Evolutionary conservation across 225 moss, liverwort and hornwort species (phyloP).

Genomic region (Straminergon stramineum): DNA sequence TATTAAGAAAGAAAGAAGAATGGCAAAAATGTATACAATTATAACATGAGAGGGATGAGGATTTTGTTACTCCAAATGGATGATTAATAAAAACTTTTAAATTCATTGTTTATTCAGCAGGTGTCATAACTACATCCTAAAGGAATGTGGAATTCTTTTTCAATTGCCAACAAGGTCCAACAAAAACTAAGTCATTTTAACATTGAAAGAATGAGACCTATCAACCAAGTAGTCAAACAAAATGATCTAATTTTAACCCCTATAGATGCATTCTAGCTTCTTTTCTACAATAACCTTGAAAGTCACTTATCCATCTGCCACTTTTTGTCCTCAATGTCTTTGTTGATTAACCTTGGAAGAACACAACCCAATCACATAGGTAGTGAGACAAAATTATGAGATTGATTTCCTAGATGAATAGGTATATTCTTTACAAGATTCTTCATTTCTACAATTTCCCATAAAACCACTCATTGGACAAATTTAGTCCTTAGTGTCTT

Average conservation of each 20-base stretch:
- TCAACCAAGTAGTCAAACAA: fast-evolving
- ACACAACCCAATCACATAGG: no score
- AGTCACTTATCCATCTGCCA: fast-evolving
- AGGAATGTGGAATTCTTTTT: neutral
- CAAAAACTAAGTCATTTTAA: neutral
- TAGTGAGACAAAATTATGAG: neutral
- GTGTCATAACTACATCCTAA: neutral
- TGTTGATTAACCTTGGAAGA: fast-evolving
- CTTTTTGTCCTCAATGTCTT: fast-evolving
- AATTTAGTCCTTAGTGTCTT: no score
- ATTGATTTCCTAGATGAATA: neutral
- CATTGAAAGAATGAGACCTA: neutral
- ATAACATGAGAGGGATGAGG: neutral
- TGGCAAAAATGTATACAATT: fast-evolving
- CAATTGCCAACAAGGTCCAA: neutral
- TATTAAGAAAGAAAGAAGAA: no score
- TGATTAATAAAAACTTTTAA: no score
- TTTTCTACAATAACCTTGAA: neutral
- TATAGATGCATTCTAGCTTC: neutral
- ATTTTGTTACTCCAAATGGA: no score
- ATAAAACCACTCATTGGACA: neutral
- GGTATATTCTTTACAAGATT: neutral
- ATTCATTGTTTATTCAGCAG: neutral
- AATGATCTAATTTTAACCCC: fast-evolving
- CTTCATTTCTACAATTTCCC: neutral